These are phyloP conservation scores for Colletotrichum higginsianum DNA, from an alignment of 2,329 filamentous ascomycete species.

Conservation along the genomic window DNA sequence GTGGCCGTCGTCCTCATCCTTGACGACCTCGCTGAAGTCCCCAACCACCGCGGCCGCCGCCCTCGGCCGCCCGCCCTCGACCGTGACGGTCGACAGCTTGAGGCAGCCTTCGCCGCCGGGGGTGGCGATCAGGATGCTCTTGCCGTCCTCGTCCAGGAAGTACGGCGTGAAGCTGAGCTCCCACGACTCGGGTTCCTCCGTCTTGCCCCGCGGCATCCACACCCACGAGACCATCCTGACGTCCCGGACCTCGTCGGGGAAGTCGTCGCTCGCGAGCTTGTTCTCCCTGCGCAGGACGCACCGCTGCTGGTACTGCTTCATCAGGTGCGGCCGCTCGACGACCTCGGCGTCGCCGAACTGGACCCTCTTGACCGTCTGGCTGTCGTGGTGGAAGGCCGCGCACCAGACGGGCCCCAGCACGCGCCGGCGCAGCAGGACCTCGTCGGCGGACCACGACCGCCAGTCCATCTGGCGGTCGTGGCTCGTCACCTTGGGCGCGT, in stretches of 20 bases:
- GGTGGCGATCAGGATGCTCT: slow-evolving; percentile 27
- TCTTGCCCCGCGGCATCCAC: not conserved
- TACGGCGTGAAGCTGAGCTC: not conserved
- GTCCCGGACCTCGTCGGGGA: not conserved
- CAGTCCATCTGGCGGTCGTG: slow-evolving; percentile 76
- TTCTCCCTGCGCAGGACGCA: not conserved
- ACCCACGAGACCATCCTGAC: slow-evolving; percentile 18
- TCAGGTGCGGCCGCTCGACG: slow-evolving; percentile 27
- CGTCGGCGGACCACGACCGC: slow-evolving; percentile 63
- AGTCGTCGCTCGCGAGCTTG: not conserved
- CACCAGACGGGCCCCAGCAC: slow-evolving; percentile 80
- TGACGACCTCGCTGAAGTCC: not conserved
- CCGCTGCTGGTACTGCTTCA: not conserved
- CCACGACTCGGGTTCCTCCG: not conserved
- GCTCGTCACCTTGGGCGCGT: slow-evolving; percentile 82
- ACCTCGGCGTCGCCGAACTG: slow-evolving; percentile 56
- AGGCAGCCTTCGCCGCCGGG: slow-evolving; percentile 2
- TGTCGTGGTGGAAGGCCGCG: slow-evolving; percentile 46
- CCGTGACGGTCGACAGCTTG: slow-evolving; percentile 36
- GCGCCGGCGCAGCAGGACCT: slow-evolving; percentile 69
- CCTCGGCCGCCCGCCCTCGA: slow-evolving; percentile 32
- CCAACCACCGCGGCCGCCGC: slow-evolving; percentile 26
- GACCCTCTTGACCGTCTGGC: slow-evolving; percentile 52
- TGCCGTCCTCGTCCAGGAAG: slow-evolving; percentile 19
- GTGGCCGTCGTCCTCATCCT: not conserved